Evolutionary conservation across 768 basidiomycete genomes (phyloP).

Genomic region (Termitomyces sp.): DNA sequence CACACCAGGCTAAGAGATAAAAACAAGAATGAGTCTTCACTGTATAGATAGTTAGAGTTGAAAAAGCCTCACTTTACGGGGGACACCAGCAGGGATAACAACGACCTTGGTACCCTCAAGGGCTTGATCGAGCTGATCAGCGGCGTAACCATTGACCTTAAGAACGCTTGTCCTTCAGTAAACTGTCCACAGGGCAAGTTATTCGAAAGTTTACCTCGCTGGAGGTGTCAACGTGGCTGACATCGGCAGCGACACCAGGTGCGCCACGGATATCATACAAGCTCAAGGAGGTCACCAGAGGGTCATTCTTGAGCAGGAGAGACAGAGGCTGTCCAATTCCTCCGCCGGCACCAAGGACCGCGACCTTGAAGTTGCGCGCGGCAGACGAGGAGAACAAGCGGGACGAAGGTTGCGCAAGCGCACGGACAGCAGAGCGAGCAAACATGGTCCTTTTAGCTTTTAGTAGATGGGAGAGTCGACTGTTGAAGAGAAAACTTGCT

Average conservation of each 20-base stretch:
- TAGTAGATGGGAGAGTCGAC: slow-evolving; percentile 15
- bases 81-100: slow-evolving; percentile 98
- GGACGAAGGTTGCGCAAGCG: slow-evolving; percentile 44
- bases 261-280: slow-evolving; percentile 95
- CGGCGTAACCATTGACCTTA: slow-evolving; percentile 74
- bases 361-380: slow-evolving; percentile 77
- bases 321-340: slow-evolving; percentile 98
- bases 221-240: slow-evolving; percentile 87
- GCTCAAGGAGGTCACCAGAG: slow-evolving; percentile 77
- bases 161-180: slow-evolving; percentile 10
- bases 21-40: slow-evolving; percentile 20
- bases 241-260: slow-evolving; percentile 95
- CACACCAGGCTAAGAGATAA: slow-evolving; percentile 71
- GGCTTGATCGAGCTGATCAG: slow-evolving; percentile 85
- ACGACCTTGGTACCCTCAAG: slow-evolving; percentile 88
- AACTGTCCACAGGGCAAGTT: neutral
- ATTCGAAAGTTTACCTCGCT: slow-evolving; percentile 55
- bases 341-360: slow-evolving; percentile 96
- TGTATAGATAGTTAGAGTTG: neutral
- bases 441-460: slow-evolving; percentile 45
- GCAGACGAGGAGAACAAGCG: slow-evolving; percentile 75
- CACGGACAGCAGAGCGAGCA: slow-evolving; percentile 55
- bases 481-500: slow-evolving; percentile 10
- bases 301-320: slow-evolving; percentile 89
- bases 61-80: slow-evolving; percentile 72